phyloP scores from a whole-genome alignment of 1,139 yeast species.

The Chernovozyma aurita region DNA sequence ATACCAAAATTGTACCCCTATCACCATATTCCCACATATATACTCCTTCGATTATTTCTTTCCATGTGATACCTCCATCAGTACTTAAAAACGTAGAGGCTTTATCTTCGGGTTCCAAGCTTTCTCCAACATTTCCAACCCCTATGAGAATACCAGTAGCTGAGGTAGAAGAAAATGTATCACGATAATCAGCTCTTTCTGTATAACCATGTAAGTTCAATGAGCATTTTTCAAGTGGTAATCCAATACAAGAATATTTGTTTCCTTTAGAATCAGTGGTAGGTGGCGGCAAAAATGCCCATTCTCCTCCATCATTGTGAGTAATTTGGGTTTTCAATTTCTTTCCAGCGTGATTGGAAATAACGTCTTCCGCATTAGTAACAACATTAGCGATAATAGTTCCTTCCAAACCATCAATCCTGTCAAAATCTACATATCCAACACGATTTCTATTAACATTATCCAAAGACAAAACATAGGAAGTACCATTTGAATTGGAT shows the following conservation, averaged over 20 bases:
- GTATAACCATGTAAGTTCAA: conserved; percentile 89
- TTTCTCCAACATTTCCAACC: conserved; percentile 83
- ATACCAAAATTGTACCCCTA: conserved; percentile 78
- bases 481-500: conserved; percentile 92
- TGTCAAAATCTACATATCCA: conserved; percentile 90
- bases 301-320: conserved; percentile 89
- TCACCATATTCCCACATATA: conserved; percentile 97
- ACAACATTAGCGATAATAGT: conserved; percentile 73
- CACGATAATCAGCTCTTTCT: conserved; percentile 78
- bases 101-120: conserved; percentile 42
- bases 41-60: conserved; percentile 65
- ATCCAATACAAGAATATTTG: conserved; percentile 49
- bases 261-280: conserved; percentile 57
- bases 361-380: conserved; percentile 41
- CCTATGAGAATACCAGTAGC: conserved; percentile 87
- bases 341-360: conserved; percentile 38
- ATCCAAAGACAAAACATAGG: conserved; percentile 71
- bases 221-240: conserved; percentile 57
- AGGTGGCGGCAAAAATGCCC: conserved; percentile 74
- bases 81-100: conserved; percentile 70
- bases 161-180: conserved; percentile 81
- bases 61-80: conserved; percentile 93
- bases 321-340: conserved; percentile 68
- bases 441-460: conserved; percentile 65
- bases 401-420: conserved; percentile 85